Evolutionary conservation across 78 protist genomes (phyloP).

Genomic region (slime mould (Dictyostelium discoideum)): DNA sequence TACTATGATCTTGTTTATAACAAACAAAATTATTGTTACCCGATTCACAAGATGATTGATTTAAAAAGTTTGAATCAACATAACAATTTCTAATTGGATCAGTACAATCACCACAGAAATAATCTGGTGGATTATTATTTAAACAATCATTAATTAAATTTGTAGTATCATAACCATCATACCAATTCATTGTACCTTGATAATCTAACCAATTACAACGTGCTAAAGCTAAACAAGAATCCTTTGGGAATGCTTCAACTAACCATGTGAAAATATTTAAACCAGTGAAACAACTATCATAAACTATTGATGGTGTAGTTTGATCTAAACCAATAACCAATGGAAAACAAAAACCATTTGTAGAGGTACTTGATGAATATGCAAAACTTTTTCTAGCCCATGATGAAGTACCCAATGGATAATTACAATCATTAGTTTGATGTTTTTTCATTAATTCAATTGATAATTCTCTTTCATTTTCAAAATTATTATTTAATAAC

Average conservation of each 20-base stretch:
- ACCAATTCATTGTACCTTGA: neutral
- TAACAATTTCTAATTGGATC: constrained; percentile 24
- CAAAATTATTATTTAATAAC: neutral
- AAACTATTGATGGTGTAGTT: neutral
- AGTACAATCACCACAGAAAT: constrained; percentile 61
- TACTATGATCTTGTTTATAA: neutral
- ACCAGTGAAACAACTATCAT: constrained; percentile 34
- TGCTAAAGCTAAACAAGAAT: neutral
- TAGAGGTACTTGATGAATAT: neutral
- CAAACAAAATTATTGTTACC: constrained; percentile 8
- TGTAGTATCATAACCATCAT: neutral
- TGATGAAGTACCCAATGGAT: neutral
- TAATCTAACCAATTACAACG: constrained; percentile 57
- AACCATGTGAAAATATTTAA: neutral
- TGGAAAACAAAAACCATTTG: neutral
- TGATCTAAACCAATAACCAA: constrained; percentile 4
- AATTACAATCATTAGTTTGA: neutral
- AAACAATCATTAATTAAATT: neutral
- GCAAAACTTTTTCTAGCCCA: neutral
- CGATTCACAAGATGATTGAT: neutral
- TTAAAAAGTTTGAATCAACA: neutral
- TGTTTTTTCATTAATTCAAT: neutral
- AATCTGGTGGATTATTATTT: neutral
- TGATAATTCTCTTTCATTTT: neutral
- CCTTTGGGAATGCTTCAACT: neutral